These are phyloP conservation scores for Serpula lacrymans DNA, from an alignment of 768 basidiomycete genomes.

Conservation along the genomic window DNA sequence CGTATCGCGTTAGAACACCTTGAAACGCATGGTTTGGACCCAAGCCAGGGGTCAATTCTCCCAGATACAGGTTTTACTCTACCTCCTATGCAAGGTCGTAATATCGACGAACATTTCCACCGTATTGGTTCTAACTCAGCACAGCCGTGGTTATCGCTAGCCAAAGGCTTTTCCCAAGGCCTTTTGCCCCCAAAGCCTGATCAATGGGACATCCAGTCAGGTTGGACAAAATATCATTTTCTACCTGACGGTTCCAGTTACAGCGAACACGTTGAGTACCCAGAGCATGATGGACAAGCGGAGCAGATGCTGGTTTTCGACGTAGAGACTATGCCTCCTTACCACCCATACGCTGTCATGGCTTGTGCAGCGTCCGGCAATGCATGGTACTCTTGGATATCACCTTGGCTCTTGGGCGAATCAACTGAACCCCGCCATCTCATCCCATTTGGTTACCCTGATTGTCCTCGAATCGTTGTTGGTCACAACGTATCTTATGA, in stretches of 20 bases:
- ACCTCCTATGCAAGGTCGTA: constrained; percentile 76
- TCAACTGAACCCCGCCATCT: constrained; percentile 59
- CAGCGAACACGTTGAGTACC: constrained; percentile 67
- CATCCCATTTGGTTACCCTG: constrained; percentile 64
- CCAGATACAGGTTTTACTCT: constrained; percentile 77
- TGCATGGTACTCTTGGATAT: constrained; percentile 96
- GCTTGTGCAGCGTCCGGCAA: constrained; percentile 81
- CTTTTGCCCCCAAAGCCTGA: constrained; percentile 61
- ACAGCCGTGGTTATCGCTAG: constrained; percentile 75
- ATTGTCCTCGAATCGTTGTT: constrained; percentile 62
- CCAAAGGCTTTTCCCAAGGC: constrained; percentile 50
- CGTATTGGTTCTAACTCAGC: constrained; percentile 65
- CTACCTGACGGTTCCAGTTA: constrained; percentile 73
- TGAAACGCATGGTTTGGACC: constrained; percentile 74
- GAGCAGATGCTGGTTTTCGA: constrained; percentile 86
- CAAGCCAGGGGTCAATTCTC: constrained; percentile 75
- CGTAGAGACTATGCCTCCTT: constrained; percentile 87
- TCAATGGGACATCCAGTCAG: constrained; percentile 53
- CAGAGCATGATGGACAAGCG: constrained; percentile 56
- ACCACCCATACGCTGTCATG: constrained; percentile 81
- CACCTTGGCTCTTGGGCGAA: constrained; percentile 81
- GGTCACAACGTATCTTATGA: constrained; percentile 98
- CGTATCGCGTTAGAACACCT: constrained; percentile 83
- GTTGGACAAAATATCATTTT: constrained; percentile 87
- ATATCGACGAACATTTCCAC: constrained; percentile 88